phyloP scores from a whole-genome alignment of 768 basidiomycete species.

The Atractiella rhizophila region DNA sequence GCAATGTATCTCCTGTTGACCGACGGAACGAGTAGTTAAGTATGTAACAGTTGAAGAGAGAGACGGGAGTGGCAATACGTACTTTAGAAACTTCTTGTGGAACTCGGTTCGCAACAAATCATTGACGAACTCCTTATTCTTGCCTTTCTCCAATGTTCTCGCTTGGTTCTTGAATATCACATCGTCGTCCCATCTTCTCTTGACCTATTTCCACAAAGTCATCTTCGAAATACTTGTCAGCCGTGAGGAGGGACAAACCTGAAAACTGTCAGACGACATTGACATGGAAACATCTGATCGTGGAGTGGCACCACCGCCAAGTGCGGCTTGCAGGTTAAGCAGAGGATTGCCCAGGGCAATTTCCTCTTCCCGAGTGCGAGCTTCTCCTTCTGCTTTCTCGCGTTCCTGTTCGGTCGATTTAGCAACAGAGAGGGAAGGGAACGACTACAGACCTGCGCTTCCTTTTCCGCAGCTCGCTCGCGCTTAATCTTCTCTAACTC shows the following conservation, averaged over 20 bases:
- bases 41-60: no score
- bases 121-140: conserved; percentile 67
- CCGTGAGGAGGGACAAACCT: conserved; percentile 68
- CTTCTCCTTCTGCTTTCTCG: conserved; percentile 38
- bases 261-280: conserved; percentile 25
- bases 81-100: conserved; percentile 74
- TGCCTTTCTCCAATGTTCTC: conserved; percentile 35
- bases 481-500: conserved; percentile 97
- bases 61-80: not conserved
- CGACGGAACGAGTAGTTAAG: no score
- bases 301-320: conserved; percentile 43
- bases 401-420: conserved; percentile 29
- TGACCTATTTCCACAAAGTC: conserved; percentile 20
- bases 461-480: conserved; percentile 82
- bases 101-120: conserved; percentile 82
- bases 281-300: no score
- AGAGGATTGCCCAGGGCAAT: conserved; percentile 60
- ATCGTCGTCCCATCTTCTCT: conserved; percentile 30
- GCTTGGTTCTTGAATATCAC: conserved; percentile 98
- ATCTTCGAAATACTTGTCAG: conserved; percentile 90
- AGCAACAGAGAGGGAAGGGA: not conserved
- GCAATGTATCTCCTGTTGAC: no score
- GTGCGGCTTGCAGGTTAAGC: conserved; percentile 67
- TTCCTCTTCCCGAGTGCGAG: conserved; percentile 40
- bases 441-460: conserved; percentile 24